phyloP scores from a whole-genome alignment of 768 basidiomycete species.

The Naganishia randhawae region DNA sequence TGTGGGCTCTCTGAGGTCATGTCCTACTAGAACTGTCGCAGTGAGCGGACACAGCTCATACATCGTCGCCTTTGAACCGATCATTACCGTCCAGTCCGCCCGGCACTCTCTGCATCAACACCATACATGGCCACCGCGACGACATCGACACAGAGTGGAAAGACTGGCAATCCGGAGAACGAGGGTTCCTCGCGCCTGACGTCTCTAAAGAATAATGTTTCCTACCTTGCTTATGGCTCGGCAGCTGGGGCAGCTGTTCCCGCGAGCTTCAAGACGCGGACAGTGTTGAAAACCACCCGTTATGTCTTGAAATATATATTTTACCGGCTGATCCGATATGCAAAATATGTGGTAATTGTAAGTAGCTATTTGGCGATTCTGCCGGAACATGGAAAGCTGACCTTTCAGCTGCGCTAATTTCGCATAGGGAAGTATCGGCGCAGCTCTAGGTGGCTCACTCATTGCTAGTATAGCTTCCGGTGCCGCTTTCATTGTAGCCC shows the following conservation, averaged over 20 bases:
- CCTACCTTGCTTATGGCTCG: constrained; percentile 28
- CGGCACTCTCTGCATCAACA: neutral
- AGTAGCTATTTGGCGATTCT: neutral
- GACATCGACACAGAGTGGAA: neutral
- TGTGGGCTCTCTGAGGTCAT: too few species aligned
- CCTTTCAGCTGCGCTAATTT: neutral
- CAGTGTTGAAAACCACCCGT: constrained; percentile 22
- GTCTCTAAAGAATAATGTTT: constrained; percentile 9
- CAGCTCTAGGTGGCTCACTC: constrained; percentile 23
- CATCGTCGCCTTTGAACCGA: neutral
- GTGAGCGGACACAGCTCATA: too few species aligned
- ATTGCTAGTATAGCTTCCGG: constrained; percentile 27
- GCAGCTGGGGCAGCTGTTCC: constrained; percentile 24
- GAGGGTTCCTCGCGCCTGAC: constrained; percentile 5
- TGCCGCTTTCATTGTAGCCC: constrained; percentile 25
- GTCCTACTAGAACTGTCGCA: too few species aligned
- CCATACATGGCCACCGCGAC: constrained; percentile 12
- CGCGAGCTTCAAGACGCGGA: constrained; percentile 23
- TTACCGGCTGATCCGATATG: constrained; percentile 27
- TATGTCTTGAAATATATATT: constrained; percentile 30
- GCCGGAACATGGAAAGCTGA: neutral
- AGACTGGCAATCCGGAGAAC: neutral
- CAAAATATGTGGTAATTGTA: constrained; percentile 30
- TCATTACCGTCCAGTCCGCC: neutral
- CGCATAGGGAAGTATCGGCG: constrained; percentile 21